These are phyloP conservation scores for Chrysoporthe austroafricana DNA, from an alignment of 2,329 filamentous ascomycete species.

Conservation along the genomic window DNA sequence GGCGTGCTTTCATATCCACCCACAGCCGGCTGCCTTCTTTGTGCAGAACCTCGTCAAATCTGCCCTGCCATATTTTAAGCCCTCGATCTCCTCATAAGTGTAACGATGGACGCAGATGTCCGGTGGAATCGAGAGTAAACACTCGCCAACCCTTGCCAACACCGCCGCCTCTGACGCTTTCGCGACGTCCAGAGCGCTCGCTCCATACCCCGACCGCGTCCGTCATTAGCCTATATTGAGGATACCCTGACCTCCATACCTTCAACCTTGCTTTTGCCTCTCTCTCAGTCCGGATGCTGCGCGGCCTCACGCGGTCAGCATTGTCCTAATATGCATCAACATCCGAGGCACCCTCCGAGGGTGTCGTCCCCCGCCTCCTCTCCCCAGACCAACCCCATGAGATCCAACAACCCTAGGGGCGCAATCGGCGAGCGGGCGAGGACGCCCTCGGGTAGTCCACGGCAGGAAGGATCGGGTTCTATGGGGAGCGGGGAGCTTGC, in stretches of 20 bases:
- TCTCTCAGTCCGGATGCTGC: conserved; percentile 28
- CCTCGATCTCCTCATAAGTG: conserved; percentile 18
- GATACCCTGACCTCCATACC: neutral
- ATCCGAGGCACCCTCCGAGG: conserved; percentile 75
- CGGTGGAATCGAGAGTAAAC: conserved; percentile 39
- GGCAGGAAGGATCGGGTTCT: conserved; percentile 49
- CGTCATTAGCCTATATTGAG: neutral
- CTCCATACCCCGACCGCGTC: neutral
- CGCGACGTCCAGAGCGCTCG: conserved; percentile 7
- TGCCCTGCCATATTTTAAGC: conserved; percentile 20
- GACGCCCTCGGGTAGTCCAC: conserved; percentile 46
- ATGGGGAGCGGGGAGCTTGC: conserved; percentile 52
- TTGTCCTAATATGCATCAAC: conserved; percentile 77
- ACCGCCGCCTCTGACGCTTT: conserved; percentile 15
- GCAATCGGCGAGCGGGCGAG: conserved; percentile 43
- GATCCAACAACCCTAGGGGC: conserved; percentile 78
- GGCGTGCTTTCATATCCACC: conserved; percentile 23
- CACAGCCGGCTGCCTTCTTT: conserved; percentile 21
- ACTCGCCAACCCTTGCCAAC: neutral
- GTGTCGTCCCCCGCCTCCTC: conserved; percentile 74
- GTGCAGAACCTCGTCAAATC: conserved; percentile 17
- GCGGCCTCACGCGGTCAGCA: conserved; percentile 21
- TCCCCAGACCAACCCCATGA: conserved; percentile 71
- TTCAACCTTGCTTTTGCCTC: neutral
- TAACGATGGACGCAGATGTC: conserved; percentile 44